Base-by-base conservation (phyloP, 1,284 basidiomycete genomes). In the Limonomyces culmigenus region DNA sequence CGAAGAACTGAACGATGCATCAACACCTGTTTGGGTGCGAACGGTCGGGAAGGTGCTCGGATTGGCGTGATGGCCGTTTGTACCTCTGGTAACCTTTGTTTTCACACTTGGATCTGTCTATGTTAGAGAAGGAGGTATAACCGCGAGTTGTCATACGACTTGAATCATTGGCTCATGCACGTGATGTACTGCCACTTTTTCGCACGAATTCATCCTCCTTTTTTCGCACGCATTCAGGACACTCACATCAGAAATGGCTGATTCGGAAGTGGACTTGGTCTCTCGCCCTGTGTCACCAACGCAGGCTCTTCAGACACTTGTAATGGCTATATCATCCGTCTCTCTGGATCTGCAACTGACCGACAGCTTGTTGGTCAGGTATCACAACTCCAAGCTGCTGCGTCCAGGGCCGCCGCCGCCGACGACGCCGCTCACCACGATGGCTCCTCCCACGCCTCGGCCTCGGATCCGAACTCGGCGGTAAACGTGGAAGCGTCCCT, bases 171-270 rank as follows among this genome's bases (percentile, higher is more conserved):
- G n/a, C n/a, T n/a, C n/a, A n/a, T n/a, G n/a, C n/a, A n/a, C n/a
- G n/a, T n/a, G n/a, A n/a, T n/a, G n/a, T n/a, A n/a, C n/a, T n/a
- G n/a, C n/a, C 10, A 34, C 12, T 34, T 18, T 16, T 27, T 27
- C 23, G 8, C 23, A 27, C 8, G 19, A 44, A 47, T 32, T 50
- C 50, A 50, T 41, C 42, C 43, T 32, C n/a, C 23, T 27, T 27
- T n/a, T n/a, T 27, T 27, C 23, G 8, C 23, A 27, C 23, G 23
- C 23, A 8, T 27, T 27, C 23, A 27, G n/a, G 23, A 27, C 23
- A 8, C n/a, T 8, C 23, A 8, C 23, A n/a, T 27, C 23, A n/a
- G 23, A 27, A 27, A 27, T 27, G 23, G 23, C 23, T 8, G 23
- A 27, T 27, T n/a, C 8, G 8, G 8, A 8, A 27, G 23, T 27